Percentiles rank a stretch among this genome's conserved stretches.
Conservation (phyloP, 2,329 filamentous ascomycete species). For the Celoporthe dispersa region DNA sequence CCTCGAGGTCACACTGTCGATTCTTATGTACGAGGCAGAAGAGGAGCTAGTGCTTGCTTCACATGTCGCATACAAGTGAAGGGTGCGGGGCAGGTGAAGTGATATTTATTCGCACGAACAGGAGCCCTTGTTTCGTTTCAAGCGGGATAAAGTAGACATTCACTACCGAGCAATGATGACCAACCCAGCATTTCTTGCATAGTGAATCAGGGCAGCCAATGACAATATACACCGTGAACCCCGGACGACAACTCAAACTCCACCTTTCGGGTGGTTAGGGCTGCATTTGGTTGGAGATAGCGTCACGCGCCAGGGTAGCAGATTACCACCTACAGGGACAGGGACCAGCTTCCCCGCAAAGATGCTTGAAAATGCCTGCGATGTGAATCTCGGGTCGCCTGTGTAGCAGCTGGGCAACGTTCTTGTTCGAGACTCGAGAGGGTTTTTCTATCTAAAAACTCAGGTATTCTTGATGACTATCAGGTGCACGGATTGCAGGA, state of each 20-base stretch:
- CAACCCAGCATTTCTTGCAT: neutral
- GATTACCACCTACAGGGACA: neutral
- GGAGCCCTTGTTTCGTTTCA: neutral
- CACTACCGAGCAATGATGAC: neutral
- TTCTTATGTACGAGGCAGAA: neutral
- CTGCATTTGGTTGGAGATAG: conserved; percentile 9
- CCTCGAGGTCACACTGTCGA: neutral
- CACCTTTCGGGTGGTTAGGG: neutral
- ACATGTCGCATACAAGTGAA: neutral
- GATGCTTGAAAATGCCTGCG: neutral
- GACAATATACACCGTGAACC: neutral
- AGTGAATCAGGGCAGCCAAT: conserved; percentile 1
- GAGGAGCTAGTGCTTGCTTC: neutral
- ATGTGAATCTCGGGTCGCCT: neutral
- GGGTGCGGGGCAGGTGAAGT: neutral
- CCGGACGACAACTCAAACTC: neutral
- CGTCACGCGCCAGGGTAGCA: neutral
- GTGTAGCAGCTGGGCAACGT: too few relatives aligned
- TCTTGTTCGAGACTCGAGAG: too few relatives aligned
- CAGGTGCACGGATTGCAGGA: too few relatives aligned
- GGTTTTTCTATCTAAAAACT: too few relatives aligned
- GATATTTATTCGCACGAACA: neutral
- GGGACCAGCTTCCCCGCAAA: conserved; percentile 12
- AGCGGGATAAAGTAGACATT: neutral
- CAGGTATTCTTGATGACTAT: too few relatives aligned